These are phyloP conservation scores for Hebeloma cylindrosporum DNA, from an alignment of 768 basidiomycete species.

Conservation along the genomic window DNA sequence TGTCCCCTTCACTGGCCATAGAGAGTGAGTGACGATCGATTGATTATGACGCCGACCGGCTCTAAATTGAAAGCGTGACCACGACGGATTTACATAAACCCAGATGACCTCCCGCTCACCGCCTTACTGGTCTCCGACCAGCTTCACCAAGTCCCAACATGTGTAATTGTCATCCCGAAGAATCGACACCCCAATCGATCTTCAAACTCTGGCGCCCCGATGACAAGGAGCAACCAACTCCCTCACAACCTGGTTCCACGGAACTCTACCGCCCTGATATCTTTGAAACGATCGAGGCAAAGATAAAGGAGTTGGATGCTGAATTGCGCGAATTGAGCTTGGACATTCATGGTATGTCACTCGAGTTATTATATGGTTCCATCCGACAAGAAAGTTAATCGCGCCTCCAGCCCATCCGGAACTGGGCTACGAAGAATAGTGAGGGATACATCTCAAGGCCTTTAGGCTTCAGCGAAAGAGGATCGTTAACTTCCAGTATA, in stretches of 20 bases:
- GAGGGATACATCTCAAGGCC: constrained; percentile 15
- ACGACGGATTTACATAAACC: too few relatives aligned
- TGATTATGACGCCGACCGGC: too few relatives aligned
- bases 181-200: constrained; percentile 12
- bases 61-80: too few relatives aligned
- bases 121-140: too few relatives aligned
- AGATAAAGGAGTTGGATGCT: constrained; percentile 50
- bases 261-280: constrained; percentile 57
- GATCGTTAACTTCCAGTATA: constrained; percentile 24
- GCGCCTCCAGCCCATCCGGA: constrained; percentile 62
- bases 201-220: constrained; percentile 45
- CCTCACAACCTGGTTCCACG: constrained; percentile 30
- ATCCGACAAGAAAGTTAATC: neutral
- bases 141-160: constrained; percentile 28
- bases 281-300: constrained; percentile 56
- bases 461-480: neutral
- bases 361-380: neutral
- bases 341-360: constrained; percentile 63
- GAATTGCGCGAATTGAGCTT: constrained; percentile 63
- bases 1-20: constrained; percentile 35
- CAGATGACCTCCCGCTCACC: constrained; percentile 16
- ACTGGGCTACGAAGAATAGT: constrained; percentile 68
- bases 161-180: constrained; percentile 22
- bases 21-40: too few relatives aligned
- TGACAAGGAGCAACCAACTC: constrained; percentile 25